Percentiles rank a stretch among this genome's conserved stretches.
phyloP scores from a whole-genome alignment of 164 flowering plant genomes.

The Saururus chinensis region DNA sequence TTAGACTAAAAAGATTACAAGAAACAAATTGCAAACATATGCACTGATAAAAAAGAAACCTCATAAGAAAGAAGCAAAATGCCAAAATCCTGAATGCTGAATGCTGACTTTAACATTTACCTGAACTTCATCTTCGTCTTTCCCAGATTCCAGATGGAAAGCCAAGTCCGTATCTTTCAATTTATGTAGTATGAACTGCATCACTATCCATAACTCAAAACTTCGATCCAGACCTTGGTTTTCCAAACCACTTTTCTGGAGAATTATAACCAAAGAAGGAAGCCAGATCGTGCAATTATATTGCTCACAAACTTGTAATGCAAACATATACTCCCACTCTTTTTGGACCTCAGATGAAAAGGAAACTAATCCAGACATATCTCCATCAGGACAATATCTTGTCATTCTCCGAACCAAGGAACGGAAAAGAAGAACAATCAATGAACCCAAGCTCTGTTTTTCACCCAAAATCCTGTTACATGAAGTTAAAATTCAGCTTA shows the following conservation, averaged over 20 bases:
- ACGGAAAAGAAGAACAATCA: slow-evolving; percentile 63
- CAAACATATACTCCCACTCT: slow-evolving; percentile 79
- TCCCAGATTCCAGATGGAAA: slow-evolving; percentile 44
- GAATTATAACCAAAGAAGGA: slow-evolving; percentile 55
- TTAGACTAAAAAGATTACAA: no score
- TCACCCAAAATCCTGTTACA: slow-evolving; percentile 63
- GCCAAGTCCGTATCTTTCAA: slow-evolving; percentile 65
- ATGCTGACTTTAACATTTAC: slow-evolving; percentile 14
- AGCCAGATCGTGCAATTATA: slow-evolving; percentile 82
- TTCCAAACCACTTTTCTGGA: slow-evolving; percentile 27
- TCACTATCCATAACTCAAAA: slow-evolving; percentile 25
- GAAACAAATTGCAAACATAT: no score
- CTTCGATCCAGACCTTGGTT: slow-evolving; percentile 18
- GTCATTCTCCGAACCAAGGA: slow-evolving; percentile 45
- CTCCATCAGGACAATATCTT: slow-evolving; percentile 10
- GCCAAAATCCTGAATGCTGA: no score
- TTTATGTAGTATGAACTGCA: slow-evolving; percentile 45
- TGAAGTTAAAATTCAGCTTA: slow-evolving; percentile 1
- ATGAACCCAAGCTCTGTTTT: slow-evolving; percentile 40
- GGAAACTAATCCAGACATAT: slow-evolving; percentile 5
- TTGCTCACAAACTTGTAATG: slow-evolving; percentile 54
- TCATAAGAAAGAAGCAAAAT: no score
- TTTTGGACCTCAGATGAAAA: slow-evolving; percentile 10
- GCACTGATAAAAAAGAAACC: no score
- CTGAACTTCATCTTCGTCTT: slow-evolving; percentile 49